Conservation (phyloP, 2,329 filamentous ascomycete genomes). For the Pestalotiopsis fici region DNA sequence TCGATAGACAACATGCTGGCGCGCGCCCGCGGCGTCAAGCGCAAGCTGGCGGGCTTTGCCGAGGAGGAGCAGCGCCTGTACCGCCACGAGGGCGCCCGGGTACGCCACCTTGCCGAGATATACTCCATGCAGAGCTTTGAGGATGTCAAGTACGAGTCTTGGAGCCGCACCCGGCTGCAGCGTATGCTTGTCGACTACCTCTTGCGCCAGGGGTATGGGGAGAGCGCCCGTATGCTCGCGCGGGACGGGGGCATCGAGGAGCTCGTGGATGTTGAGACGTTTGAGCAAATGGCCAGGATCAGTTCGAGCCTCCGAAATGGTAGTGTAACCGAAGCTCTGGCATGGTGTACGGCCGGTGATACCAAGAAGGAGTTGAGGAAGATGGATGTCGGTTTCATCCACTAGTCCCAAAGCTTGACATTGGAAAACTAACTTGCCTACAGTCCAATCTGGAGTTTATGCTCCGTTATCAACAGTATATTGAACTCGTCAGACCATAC, state of each 20-base stretch:
- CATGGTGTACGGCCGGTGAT: conserved; percentile 77
- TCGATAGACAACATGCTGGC: conserved; percentile 83
- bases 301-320: conserved; percentile 70
- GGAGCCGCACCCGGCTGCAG: conserved; percentile 81
- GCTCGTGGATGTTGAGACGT: conserved; percentile 86
- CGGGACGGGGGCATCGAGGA: conserved; percentile 74
- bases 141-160: conserved; percentile 91
- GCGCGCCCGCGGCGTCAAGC: conserved; percentile 83
- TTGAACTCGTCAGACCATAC: conserved; percentile 73
- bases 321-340: conserved; percentile 76
- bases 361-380: conserved; percentile 92
- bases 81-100: conserved; percentile 72
- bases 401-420: not conserved
- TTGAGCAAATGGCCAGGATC: conserved; percentile 79
- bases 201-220: conserved; percentile 77
- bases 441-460: conserved; percentile 89
- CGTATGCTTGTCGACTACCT: conserved; percentile 91
- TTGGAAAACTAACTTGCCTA: not conserved
- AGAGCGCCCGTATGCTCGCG: conserved; percentile 76
- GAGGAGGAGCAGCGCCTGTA: conserved; percentile 81
- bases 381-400: conserved; percentile 62
- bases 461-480: conserved; percentile 90
- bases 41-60: conserved; percentile 77
- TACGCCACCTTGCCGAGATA: conserved; percentile 79
- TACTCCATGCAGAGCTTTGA: conserved; percentile 79